Percentiles rank a stretch among this genome's conserved stretches.
Evolutionary conservation across 192 early-diverging fungal species (phyloP).

Genomic region (Coemansia sp.): DNA sequence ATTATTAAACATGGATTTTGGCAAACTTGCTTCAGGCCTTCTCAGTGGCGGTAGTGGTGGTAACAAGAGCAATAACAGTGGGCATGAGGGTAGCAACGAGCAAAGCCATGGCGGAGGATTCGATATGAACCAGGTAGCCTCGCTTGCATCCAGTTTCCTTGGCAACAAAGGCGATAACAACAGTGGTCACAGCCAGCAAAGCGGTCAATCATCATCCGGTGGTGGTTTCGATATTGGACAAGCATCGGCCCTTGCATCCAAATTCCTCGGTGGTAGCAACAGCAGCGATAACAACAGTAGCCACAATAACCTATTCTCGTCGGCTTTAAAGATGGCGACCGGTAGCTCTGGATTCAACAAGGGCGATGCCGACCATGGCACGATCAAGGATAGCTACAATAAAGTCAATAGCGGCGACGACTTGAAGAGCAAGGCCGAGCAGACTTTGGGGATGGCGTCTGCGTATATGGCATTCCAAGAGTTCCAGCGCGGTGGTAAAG

Average conservation of each 20-base stretch:
- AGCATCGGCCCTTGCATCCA: constrained; percentile 24
- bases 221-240: constrained; percentile 36
- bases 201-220: neutral
- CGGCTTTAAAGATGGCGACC: constrained; percentile 38
- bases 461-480: constrained; percentile 50
- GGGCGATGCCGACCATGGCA: constrained; percentile 29
- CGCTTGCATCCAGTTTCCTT: constrained; percentile 33
- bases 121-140: constrained; percentile 27
- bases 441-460: constrained; percentile 45
- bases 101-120: constrained; percentile 14
- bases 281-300: constrained; percentile 4
- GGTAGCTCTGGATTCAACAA: constrained; percentile 39
- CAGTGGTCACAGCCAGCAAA: neutral
- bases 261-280: constrained; percentile 23
- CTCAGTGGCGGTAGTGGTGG: constrained; percentile 23
- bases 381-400: constrained; percentile 38
- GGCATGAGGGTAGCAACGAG: neutral
- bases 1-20: constrained; percentile 35
- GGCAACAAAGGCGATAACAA: constrained; percentile 12
- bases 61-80: constrained; percentile 19
- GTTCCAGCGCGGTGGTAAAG: constrained; percentile 19
- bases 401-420: constrained; percentile 15
- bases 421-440: constrained; percentile 34
- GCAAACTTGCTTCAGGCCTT: constrained; percentile 26
- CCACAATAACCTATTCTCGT: constrained; percentile 27